A percentile compares a stretch with the other conserved stretches of the same genome.
phyloP scores from a whole-genome alignment of 805 yeast species.

The Jamesozyma jinghongensis region DNA sequence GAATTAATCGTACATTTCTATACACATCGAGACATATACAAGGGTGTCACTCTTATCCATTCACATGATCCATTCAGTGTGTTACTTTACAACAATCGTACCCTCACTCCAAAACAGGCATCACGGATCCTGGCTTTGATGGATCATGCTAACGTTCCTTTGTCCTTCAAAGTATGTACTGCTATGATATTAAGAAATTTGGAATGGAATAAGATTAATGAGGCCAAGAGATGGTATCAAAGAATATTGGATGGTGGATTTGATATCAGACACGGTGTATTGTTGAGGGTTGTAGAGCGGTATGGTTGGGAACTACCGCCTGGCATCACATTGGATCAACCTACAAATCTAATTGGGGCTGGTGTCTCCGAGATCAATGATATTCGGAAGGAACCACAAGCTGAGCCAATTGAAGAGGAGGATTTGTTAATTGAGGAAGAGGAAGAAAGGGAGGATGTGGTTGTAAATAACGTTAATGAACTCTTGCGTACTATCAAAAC shows the following conservation, averaged over 20 bases:
- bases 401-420: background rate
- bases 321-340: too few relatives aligned
- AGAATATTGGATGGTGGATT: slow-evolving; percentile 19
- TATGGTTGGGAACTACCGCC: slow-evolving; percentile 23
- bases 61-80: slow-evolving; percentile 20
- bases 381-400: background rate
- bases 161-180: slow-evolving; percentile 22
- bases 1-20: slow-evolving; percentile 20
- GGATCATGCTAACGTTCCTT: slow-evolving; percentile 14
- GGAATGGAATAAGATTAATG: slow-evolving; percentile 10
- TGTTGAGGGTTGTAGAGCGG: slow-evolving; percentile 13
- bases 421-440: background rate
- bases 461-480: background rate
- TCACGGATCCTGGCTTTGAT: slow-evolving; percentile 14
- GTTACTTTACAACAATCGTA: slow-evolving; percentile 15
- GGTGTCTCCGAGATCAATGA: background rate
- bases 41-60: slow-evolving; percentile 9
- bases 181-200: slow-evolving; percentile 19
- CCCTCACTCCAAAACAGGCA: slow-evolving; percentile 14
- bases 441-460: background rate
- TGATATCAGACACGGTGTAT: slow-evolving; percentile 13
- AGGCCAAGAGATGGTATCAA: slow-evolving; percentile 24
- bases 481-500: background rate
- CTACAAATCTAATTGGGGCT: slow-evolving; percentile 4
- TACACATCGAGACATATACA: slow-evolving; percentile 4